phyloP scores from a whole-genome alignment of 202 grass and related monocot species.

The Panicum virgatum region DNA sequence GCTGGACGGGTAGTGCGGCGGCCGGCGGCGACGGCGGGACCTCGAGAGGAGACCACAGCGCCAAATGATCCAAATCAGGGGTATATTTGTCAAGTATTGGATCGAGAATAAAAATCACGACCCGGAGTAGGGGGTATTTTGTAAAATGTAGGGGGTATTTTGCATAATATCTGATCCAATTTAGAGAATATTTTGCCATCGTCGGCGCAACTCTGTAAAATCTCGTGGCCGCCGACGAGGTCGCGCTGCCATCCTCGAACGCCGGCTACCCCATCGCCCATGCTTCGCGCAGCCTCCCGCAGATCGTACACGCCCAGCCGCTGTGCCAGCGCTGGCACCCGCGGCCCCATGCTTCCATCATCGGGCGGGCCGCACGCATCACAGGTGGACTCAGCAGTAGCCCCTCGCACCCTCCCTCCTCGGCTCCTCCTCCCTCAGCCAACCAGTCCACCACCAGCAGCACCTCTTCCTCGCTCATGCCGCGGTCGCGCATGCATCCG shows the following conservation, averaged over 20 bases:
- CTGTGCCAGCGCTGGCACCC: background rate
- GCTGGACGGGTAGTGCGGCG: background rate
- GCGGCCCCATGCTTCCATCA: background rate
- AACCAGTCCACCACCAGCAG: background rate
- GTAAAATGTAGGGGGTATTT: background rate
- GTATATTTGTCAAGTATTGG: background rate
- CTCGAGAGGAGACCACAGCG: background rate
- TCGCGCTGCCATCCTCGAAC: background rate
- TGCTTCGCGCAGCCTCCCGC: background rate
- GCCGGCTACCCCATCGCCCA: background rate
- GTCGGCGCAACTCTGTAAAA: too few species aligned
- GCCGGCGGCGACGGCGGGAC: background rate
- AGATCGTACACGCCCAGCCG: background rate
- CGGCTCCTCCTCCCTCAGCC: too few species aligned
- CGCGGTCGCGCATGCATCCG: background rate
- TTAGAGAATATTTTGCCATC: too few species aligned
- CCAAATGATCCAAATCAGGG: background rate
- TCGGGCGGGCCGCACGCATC: background rate
- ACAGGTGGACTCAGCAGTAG: background rate
- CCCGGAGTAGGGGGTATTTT: too few species aligned
- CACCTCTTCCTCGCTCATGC: too few species aligned
- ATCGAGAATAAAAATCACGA: background rate
- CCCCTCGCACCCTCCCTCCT: background rate
- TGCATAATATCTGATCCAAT: background rate
- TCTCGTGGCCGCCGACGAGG: background rate